A percentile compares a stretch with the other conserved stretches of the same genome.
phyloP scores from a whole-genome alignment of 495 filamentous ascomycete genomes.

The Wilcoxina mikolae region DNA sequence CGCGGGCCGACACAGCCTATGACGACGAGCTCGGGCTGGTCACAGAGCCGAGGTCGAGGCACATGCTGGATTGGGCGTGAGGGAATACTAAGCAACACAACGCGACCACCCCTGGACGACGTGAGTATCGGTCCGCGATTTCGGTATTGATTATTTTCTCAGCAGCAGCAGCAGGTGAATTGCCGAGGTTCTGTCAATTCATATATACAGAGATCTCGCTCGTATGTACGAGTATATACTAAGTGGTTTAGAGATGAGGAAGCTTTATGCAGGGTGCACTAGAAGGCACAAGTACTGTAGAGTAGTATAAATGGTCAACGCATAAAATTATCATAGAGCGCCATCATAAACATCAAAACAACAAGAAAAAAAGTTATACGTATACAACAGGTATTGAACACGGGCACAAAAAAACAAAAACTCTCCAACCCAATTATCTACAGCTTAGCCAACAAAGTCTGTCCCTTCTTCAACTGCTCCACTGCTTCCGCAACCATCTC shows the following conservation, averaged over 20 bases:
- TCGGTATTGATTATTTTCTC: no score
- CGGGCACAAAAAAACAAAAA: conserved; percentile 1
- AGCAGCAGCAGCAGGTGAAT: no score
- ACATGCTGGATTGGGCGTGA: no score
- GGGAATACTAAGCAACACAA: no score
- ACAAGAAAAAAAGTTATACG: no score
- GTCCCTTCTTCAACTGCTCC: conserved; percentile 47
- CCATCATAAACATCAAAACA: not conserved
- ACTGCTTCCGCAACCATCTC: conserved; percentile 83
- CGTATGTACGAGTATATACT: not conserved
- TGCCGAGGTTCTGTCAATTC: no score
- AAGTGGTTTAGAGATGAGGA: not conserved
- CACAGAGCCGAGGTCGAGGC: conserved; percentile 3
- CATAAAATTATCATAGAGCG: not conserved
- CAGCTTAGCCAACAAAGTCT: conserved; percentile 4
- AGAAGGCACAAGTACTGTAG: not conserved
- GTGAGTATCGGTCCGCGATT: no score
- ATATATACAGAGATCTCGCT: conserved; percentile 13
- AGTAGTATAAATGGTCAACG: not conserved
- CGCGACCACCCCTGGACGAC: no score
- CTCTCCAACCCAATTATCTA: not conserved
- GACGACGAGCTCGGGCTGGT: not conserved
- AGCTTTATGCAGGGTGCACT: no score
- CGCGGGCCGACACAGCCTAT: not conserved
- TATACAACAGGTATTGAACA: no score